Evolutionary conservation across 1,284 basidiomycete species (phyloP).

Genomic region (Cutaneotrichosporon mucoides): DNA sequence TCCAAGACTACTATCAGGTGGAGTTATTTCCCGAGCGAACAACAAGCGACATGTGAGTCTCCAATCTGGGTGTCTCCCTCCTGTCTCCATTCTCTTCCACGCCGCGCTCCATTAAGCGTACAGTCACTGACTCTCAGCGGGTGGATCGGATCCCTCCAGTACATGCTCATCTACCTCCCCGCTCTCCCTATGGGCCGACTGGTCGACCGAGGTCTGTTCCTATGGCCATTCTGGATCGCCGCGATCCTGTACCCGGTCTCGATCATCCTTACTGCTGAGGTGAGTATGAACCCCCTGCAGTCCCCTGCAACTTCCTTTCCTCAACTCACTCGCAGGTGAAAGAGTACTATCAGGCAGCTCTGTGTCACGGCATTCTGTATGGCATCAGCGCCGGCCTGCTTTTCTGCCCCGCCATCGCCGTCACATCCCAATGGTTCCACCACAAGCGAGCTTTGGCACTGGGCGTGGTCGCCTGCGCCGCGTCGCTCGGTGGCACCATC

Average conservation of each 20-base stretch:
- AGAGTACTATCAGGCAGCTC: slow-evolving; percentile 54
- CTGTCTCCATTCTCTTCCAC: too few relatives aligned
- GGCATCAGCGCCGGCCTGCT: slow-evolving; percentile 44
- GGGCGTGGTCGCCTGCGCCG: slow-evolving; percentile 23
- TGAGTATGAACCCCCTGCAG: background rate
- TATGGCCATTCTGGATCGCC: slow-evolving; percentile 50
- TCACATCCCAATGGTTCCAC: slow-evolving; percentile 55
- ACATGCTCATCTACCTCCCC: slow-evolving; percentile 51
- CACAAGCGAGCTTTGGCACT: slow-evolving; percentile 25
- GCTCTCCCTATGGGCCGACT: slow-evolving; percentile 54
- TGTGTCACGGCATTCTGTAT: slow-evolving; percentile 17
- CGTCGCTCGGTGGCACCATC: slow-evolving; percentile 47
- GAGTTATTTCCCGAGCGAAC: slow-evolving; percentile 16
- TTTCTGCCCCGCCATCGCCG: slow-evolving; percentile 53
- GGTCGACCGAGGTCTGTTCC: slow-evolving; percentile 58
- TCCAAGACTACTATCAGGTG: slow-evolving; percentile 21
- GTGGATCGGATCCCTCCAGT: slow-evolving; percentile 69
- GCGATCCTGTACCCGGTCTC: slow-evolving; percentile 52
- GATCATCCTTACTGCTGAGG: slow-evolving; percentile 56
- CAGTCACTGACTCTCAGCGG: slow-evolving; percentile 32
- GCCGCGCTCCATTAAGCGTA: background rate
- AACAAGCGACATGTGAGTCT: slow-evolving; percentile 17
- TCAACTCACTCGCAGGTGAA: slow-evolving; percentile 42
- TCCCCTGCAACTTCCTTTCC: background rate
- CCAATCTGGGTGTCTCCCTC: too few relatives aligned